phyloP scores from a whole-genome alignment of 352 stramenopile species.

The Albugo laibachii region DNA sequence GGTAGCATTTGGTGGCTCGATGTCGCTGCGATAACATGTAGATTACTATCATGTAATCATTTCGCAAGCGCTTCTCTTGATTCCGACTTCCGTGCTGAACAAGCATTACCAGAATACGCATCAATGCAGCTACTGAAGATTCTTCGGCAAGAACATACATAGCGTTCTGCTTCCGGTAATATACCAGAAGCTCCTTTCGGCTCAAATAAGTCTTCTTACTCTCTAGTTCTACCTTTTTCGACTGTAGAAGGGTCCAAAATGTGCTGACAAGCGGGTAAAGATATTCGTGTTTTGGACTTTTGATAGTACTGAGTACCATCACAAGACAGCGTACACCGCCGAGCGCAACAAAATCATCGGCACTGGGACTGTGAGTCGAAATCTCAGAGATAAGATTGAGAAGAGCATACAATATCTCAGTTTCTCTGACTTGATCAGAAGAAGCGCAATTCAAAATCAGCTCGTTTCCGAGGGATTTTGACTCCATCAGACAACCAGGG shows the following conservation, averaged over 20 bases:
- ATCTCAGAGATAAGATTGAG: conserved; percentile 45
- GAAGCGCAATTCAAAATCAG: too few species aligned
- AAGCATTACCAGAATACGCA: conserved; percentile 34
- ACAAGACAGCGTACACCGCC: conserved; percentile 45
- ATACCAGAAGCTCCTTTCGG: conserved; percentile 29
- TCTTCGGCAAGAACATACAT: conserved; percentile 35
- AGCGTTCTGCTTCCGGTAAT: conserved; percentile 41
- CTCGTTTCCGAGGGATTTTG: too few species aligned
- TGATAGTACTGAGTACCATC: conserved; percentile 33
- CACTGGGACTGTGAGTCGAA: conserved; percentile 37
- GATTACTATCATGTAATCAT: conserved; percentile 52
- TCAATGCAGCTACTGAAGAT: conserved; percentile 31
- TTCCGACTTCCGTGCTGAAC: conserved; percentile 32
- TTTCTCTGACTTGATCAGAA: too few species aligned
- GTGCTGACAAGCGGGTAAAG: conserved; percentile 42
- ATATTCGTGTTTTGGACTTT: conserved; percentile 37
- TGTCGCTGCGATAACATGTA: conserved; percentile 28
- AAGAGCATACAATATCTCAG: conserved; percentile 26
- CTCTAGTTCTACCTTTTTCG: conserved; percentile 31
- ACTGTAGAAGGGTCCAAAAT: conserved; percentile 60
- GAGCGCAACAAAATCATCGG: conserved; percentile 40
- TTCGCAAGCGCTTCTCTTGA: conserved; percentile 64
- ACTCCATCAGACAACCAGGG: too few species aligned
- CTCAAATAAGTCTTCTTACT: conserved; percentile 18
- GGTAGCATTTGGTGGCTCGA: conserved; percentile 29